Evolutionary conservation across 805 yeast species (phyloP), one percentile per base, ranked within the genome.

Genomic region (Komagataella phaffii): DNA sequence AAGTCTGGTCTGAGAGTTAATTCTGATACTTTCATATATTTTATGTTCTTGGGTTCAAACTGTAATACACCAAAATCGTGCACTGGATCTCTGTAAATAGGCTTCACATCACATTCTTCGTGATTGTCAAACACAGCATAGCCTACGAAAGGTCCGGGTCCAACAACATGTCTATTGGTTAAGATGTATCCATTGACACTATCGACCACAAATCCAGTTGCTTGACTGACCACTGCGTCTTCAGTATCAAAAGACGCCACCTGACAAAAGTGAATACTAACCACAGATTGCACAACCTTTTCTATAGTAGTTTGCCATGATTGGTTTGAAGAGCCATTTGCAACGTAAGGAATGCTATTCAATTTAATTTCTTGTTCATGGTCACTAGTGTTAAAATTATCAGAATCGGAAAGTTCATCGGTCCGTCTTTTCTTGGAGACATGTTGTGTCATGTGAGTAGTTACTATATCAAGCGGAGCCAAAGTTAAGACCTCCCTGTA

Each of bases 181-280:
- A 90, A 73, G 55, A 90, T 88, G 53, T 89, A 78, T 14, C 97
- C 97, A 23, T 79, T 66, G 52, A 76, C 72, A 2, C 91, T 75
- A 64, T 90, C 97, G 8, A 90, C 96, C 5, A 90, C 88, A 64
- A 90, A 90, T 2, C 97, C 97, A 0, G 96, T 88, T n/a, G 96
- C 97, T 65, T 90, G 95, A 51, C 87, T 80, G 24, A 84, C 88
- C 47, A 83, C 65, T 1, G 95, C 83, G 2, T 80, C 67, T 58
- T 90, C 97, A 44, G 93, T 83, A 60, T 90, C 97, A 62, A 90
- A 90, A 55, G 83, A 80, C 3, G 83, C 79, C n/a, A 87, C 88
- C 64, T 85, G 93, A 8, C 93, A 76, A 61, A 90, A 89, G 64
- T 88, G 95, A 50, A 90, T 82, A 1, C 96, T 85, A 2, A 90